These are phyloP conservation scores for Lentinula aciculospora DNA, from an alignment of 768 basidiomycete species.

Conservation along the genomic window DNA sequence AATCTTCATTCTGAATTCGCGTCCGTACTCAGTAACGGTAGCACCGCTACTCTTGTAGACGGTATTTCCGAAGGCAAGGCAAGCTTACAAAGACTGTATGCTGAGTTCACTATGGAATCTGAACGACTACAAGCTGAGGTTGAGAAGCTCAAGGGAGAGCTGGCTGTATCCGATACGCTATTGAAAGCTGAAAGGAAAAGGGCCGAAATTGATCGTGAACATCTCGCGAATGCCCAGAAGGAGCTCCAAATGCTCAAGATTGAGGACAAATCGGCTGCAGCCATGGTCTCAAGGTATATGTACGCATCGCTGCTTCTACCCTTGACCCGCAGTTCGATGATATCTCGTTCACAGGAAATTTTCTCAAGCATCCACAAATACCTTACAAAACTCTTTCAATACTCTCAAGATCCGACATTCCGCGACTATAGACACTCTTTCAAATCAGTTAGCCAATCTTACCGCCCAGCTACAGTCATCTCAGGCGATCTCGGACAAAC, in stretches of 20 bases:
- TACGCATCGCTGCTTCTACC: conserved; percentile 26
- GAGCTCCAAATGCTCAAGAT: conserved; percentile 51
- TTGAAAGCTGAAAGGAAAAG: conserved; percentile 40
- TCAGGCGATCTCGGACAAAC: conserved; percentile 34
- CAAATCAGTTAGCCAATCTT: conserved; percentile 40
- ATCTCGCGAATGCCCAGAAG: conserved; percentile 38
- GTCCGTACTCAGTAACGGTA: background rate
- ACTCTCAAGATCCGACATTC: conserved; percentile 57
- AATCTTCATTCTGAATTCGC: background rate
- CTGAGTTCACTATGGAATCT: conserved; percentile 44
- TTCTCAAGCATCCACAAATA: conserved; percentile 67
- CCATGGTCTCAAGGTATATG: conserved; percentile 86
- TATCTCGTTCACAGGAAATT: conserved; percentile 54
- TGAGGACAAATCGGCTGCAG: conserved; percentile 73
- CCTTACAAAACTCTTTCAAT: conserved; percentile 55
- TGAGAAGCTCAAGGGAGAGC: conserved; percentile 33
- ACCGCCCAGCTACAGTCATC: conserved; percentile 39
- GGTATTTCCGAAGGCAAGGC: conserved; percentile 43
- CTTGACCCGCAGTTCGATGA: background rate
- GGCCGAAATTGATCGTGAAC: conserved; percentile 34
- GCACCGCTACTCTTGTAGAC: conserved; percentile 22
- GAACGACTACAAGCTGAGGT: conserved; percentile 40
- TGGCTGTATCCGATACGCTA: conserved; percentile 34
- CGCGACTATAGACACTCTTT: conserved; percentile 53
- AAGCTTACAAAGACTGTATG: conserved; percentile 40